Base-by-base conservation (phyloP, 805 yeast genomes). In the Maudiozyma turicensis region DNA sequence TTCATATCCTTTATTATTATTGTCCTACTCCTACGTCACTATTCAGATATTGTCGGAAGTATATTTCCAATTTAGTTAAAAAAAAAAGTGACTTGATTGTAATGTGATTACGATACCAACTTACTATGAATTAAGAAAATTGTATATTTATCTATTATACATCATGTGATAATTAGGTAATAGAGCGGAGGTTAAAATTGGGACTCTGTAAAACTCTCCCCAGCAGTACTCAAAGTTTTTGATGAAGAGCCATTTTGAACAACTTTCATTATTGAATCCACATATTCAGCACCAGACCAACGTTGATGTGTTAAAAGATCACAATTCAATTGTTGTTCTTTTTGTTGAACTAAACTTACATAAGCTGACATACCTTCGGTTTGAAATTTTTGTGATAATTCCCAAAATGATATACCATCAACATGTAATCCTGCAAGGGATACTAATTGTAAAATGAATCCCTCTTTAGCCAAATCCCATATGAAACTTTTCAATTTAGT, bases 211-310 rank as follows among this genome's bases (percentile, higher is more conserved):
- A 71, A 71, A 34, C 66, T 73, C 6, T 64, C 63, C 4, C 78
- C 78, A 8, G 65, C 59, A 4, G 74, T 67, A 31, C 72, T 67
- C 34, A 55, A 47, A 7, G 77, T 72, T 37, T 68, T 68, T 1
- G 73, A 66, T 13, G 74, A 67, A 5, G 77, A 73, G 11, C 74
- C 72, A 44, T 61, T 63, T 47, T 72, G 72, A 2, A 75, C 70
- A 26, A 70, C 60, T 41, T 65, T 66, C 50, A 73, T 60, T 15
- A 76, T 60, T 9, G 71, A 64, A 54, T 78, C 82, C 32, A 71
- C 60, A 55, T 76, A 76, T 55, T 74, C 73, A n/a, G 80, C 80
- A 6, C 84, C 84, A 4, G 80, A 75, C 84, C 84, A 78, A 53
- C 72, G 74, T 58, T 78, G 84, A 54, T 78, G 84, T 8, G 80